Percentiles rank a stretch among this genome's conserved stretches.
Evolutionary conservation across 2,329 filamentous ascomycete species (phyloP).

Genomic region (Cordyceps militaris): DNA sequence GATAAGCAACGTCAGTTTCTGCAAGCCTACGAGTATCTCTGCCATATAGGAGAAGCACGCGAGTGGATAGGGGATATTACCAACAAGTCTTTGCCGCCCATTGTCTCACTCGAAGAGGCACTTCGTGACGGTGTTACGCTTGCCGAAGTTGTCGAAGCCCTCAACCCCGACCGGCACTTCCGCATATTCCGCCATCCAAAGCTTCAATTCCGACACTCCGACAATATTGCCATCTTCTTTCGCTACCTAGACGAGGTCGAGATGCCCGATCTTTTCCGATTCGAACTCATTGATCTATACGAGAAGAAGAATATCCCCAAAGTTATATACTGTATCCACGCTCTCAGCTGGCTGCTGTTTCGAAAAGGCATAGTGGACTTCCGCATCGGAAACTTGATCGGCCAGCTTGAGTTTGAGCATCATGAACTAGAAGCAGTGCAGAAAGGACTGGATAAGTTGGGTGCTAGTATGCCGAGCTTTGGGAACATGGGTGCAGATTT

Average conservation of each 20-base stretch:
- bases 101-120: conserved; percentile 89
- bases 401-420: conserved; percentile 93
- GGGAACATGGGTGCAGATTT: conserved; percentile 96
- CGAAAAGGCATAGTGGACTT: conserved; percentile 93
- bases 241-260: conserved; percentile 86
- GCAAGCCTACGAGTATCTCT: conserved; percentile 96
- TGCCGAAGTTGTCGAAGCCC: conserved; percentile 84
- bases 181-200: conserved; percentile 81
- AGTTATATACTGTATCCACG: conserved; percentile 98
- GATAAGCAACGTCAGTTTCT: conserved; percentile 95
- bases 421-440: conserved; percentile 96
- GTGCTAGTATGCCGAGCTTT: conserved; percentile 94
- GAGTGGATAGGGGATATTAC: conserved; percentile 97
- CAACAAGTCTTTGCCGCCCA: conserved; percentile 76
- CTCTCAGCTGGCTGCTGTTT: conserved; percentile 93
- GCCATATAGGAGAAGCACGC: conserved; percentile 97
- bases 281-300: conserved; percentile 94
- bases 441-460: conserved; percentile 91
- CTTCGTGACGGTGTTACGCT: conserved; percentile 88
- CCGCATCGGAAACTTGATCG: conserved; percentile 91
- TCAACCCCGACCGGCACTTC: conserved; percentile 67
- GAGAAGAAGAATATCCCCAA: conserved; percentile 99
- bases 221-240: conserved; percentile 97
- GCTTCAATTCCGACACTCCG: conserved; percentile 89
- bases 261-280: conserved; percentile 89